Evolutionary conservation across 805 yeast species (phyloP), one percentile per base, ranked within the genome.

Genomic region (Candida oleophila): DNA sequence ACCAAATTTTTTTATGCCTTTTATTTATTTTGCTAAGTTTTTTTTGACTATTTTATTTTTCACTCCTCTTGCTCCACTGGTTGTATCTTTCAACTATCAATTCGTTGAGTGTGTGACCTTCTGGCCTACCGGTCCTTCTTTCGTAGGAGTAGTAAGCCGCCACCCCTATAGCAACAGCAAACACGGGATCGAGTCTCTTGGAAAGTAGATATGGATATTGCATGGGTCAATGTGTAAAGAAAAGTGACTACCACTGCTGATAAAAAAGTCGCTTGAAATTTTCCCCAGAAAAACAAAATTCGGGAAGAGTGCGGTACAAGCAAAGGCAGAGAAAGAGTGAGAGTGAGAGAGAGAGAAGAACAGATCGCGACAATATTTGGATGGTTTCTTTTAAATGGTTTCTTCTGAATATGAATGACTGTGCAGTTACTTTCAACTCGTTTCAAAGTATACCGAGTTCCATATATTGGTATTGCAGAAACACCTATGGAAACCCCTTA

Each of bases 131-230:
- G 1, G 73, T 73, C 53, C 87, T 71, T 49, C 59, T 65, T 59
- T 87, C 95, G 52, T 83, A 82, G 8, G 82, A 65, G 52, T 78
- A 83, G 60, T 82, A 87, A 3, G 89, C 80, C 5, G 77, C 64
- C 0, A 77, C 73, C 1, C 95, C 95, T 1, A 85, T 74, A 0
- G 72, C 59, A 2, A 85, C 56, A 2, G 86, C 91, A 51, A 84
- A 76, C 2, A 83, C 22, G 3, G 92, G 89, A 59, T 87, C 95
- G 8, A 77, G 60, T 51, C 71, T 66, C 56, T 85, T 76, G 14
- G 78, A 73, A 12, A 80, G 66, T 44, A 80, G 64, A 58, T 76
- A 77, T 34, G 77, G 80, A 55, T 69, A 66, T 51, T 69, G 68
- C 68, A 68, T 66, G 43, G 37, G 14, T 18, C 32, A n/a, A n/a